Evolutionary conservation across 306 rosid genomes (phyloP), one percentile per base, ranked within the genome.

Genomic region (Bauhinia variegata): DNA sequence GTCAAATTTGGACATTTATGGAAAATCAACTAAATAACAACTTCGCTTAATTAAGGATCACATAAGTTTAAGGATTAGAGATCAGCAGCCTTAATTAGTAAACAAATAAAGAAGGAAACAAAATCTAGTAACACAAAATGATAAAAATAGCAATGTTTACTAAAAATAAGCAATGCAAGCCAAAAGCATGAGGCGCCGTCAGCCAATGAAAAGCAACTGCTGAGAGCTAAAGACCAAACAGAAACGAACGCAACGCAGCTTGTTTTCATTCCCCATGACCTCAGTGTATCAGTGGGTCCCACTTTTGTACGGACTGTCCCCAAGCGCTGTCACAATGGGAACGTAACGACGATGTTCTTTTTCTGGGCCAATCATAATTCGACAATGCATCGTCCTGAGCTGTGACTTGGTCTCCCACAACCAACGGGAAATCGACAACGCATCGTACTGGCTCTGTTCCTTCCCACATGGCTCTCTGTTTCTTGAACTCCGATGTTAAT

Each of bases 341-440:
- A 80, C 73, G 11, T 12, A 38, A 41, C 63, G 57, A 63, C 52
- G 33, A 63, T 54, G 62, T n/a, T 52, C 16, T 39, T 33, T 16
- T 14, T 11, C 16, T 38, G 12, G 1, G 6, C 74, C 81, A 66
- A 59, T 81, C 56, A 4, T 0, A 14, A 1, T 0, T 79, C 78
- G 83, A 79, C 90, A 82, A 68, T 85, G 65, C 83, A 71, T 44
- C 32, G 44, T 41, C 8, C 68, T 13, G 41, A 42, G 37, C 47
- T 31, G 23, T 4, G 33, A 67, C 63, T 52, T 9, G 8, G 46
- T 54, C 67, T 33, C 36, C 15, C 2, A 6, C 31, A 12, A 0
- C 87, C 75, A 72, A 72, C 63, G 66, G 2, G 4, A 5, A 28
- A 1, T 41, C 82, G 87, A 83, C 84, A 79, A 74, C 57, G 6